These are phyloP conservation scores for Nigrospora sphaerica DNA, from an alignment of 2,329 filamentous ascomycete genomes.

Conservation along the genomic window DNA sequence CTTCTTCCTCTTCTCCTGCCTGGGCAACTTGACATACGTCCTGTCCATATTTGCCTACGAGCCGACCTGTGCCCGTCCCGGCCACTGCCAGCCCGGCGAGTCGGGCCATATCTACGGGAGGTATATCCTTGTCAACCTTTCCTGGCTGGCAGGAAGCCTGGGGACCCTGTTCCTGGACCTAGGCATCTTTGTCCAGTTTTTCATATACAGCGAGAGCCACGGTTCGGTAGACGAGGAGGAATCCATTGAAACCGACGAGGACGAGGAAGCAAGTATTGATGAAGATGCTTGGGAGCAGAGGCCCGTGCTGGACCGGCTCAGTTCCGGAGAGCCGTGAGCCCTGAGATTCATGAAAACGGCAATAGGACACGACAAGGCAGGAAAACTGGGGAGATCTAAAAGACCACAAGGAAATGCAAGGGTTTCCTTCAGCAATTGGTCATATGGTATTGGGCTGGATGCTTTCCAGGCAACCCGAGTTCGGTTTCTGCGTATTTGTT, in stretches of 20 bases:
- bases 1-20: slow-evolving; percentile 94
- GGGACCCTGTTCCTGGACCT: slow-evolving; percentile 82
- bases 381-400: too few species aligned
- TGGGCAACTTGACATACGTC: slow-evolving; percentile 92
- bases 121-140: slow-evolving; percentile 85
- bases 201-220: slow-evolving; percentile 60
- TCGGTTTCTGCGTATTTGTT: too few species aligned
- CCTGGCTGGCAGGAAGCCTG: slow-evolving; percentile 84
- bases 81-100: slow-evolving; percentile 58
- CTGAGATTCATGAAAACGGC: background rate
- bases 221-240: slow-evolving; percentile 16
- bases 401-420: too few species aligned
- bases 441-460: too few species aligned
- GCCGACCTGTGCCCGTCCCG: slow-evolving; percentile 51
- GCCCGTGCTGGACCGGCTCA: slow-evolving; percentile 19
- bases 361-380: too few species aligned
- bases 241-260: slow-evolving; percentile 17
- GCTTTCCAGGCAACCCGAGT: too few species aligned
- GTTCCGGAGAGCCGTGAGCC: slow-evolving; percentile 7
- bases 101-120: slow-evolving; percentile 59
- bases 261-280: slow-evolving; percentile 19
- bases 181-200: slow-evolving; percentile 86
- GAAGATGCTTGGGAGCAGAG: slow-evolving; percentile 18
- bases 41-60: slow-evolving; percentile 87
- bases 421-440: too few species aligned